Conservation (phyloP, 257 asterid genomes). For the Apocynum venetum region DNA sequence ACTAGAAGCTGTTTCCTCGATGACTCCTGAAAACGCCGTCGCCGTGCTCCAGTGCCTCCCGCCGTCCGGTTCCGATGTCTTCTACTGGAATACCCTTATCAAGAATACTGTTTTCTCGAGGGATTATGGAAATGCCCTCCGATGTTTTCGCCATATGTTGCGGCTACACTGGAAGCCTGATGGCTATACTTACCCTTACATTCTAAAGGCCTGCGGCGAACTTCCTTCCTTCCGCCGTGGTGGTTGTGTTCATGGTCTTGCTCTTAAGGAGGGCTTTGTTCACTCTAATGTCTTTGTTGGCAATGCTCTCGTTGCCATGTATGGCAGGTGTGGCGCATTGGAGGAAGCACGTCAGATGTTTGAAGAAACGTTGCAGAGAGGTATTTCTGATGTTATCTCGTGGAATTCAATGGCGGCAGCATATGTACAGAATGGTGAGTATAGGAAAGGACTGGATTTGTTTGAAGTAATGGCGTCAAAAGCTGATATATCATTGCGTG, state of each 20-base stretch:
- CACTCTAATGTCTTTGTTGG: constrained; percentile 72
- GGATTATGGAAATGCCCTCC: constrained; percentile 36
- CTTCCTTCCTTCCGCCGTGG: constrained; percentile 36
- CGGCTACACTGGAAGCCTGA: constrained; percentile 61
- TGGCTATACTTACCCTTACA: constrained; percentile 67
- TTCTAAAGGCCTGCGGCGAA: constrained; percentile 66
- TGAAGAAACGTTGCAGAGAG: constrained; percentile 51
- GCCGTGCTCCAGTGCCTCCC: constrained; percentile 35
- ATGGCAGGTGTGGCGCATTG: constrained; percentile 57
- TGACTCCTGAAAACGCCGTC: constrained; percentile 22
- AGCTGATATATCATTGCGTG: constrained; percentile 33
- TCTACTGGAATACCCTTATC: constrained; percentile 77
- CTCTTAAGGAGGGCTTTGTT: constrained; percentile 39
- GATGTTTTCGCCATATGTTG: constrained; percentile 58
- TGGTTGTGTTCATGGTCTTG: constrained; percentile 50
- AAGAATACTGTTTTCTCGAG: constrained; percentile 30
- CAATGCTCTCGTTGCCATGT: constrained; percentile 65
- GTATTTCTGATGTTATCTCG: constrained; percentile 55
- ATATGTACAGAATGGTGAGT: constrained; percentile 46
- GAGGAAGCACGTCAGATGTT: constrained; percentile 50
- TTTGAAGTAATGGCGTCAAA: constrained; percentile 45
- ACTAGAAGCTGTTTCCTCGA: constrained; percentile 13
- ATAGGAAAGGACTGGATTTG: constrained; percentile 39
- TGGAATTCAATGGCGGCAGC: constrained; percentile 79
- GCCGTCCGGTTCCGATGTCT: constrained; percentile 41